Evolutionary conservation across 1,284 basidiomycete species (phyloP), one percentile per base, ranked within the genome.

Genomic region (Exobasidium cylindrosporum): DNA sequence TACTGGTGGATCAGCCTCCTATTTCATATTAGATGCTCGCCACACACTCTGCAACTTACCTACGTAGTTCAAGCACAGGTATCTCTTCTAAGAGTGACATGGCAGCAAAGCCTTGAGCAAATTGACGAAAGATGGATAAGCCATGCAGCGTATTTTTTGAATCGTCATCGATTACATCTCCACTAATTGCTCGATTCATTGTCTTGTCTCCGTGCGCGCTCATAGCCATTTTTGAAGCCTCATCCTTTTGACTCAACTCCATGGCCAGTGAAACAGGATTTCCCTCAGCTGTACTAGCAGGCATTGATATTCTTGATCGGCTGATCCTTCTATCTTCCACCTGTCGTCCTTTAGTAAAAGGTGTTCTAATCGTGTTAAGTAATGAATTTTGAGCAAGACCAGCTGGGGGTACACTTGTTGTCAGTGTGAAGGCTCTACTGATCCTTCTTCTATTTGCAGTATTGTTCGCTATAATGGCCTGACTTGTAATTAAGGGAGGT

Each of bases 61-160:
- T 24, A 23, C 21, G 47, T 24, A 50, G 7, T 14, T 50, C 23
- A 24, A 23, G 47, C 47, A 50, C 47, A 10, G 47, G 14, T 7
- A 50, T 50, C 47, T 50, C 10, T 50, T 24, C 47, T 31, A 50
- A 31, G 10, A 31, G 47, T 7, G 47, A 24, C 7, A 50, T 14
- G 47, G 14, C 23, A 10, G 47, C 47, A 50, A 50, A 50, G 47
- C 47, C 47, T 40, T 53, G 21, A 46, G 31, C 10, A 30, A 59
- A 21, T 31, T 52, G 57, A 13, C 31, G 13, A 59, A n/a, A 54
- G n/a, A 17, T 40, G 14, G 3, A 26, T 35, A 14, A 52, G 17
- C 4, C 57, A 23, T 46, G 14, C 14, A 13, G 23, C 24, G 4
- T 1, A 50, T 30, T 24, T 17, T 30, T 17, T 49, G 7, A 7